A percentile compares a stretch with the other conserved stretches of the same genome.
Evolutionary conservation across 257 asterid genomes (phyloP).

Genomic region (Solanum chilense): DNA sequence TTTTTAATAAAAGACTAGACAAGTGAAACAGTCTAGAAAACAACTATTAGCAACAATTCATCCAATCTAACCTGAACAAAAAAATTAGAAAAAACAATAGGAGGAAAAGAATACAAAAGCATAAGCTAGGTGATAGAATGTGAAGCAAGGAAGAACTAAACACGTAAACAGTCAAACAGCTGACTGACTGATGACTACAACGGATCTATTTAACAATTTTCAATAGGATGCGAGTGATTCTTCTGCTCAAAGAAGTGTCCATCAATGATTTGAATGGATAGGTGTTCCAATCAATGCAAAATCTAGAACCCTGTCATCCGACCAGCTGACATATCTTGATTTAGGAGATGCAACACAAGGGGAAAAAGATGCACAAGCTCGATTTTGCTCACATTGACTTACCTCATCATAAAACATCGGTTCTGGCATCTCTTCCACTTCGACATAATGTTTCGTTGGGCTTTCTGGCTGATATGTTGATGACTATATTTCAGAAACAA

Average conservation of each 20-base stretch:
- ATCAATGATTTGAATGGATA: neutral
- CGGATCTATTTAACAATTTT: neutral
- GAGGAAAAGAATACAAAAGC: neutral
- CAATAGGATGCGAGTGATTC: neutral
- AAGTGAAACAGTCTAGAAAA: neutral
- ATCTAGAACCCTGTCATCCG: conserved; percentile 17
- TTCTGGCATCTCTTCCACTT: conserved; percentile 40
- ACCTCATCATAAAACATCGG: conserved; percentile 1
- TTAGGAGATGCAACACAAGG: conserved; percentile 36
- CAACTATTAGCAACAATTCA: neutral
- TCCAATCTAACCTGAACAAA: neutral
- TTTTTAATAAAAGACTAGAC: neutral
- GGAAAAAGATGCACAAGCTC: conserved; percentile 7
- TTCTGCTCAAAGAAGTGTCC: neutral
- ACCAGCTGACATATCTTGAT: conserved; percentile 37
- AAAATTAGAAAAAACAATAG: neutral
- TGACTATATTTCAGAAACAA: conserved; percentile 5
- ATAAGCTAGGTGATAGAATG: neutral
- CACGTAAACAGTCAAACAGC: too few species aligned
- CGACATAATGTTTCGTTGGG: conserved; percentile 18
- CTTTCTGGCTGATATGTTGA: conserved; percentile 13
- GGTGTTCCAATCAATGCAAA: conserved; percentile 36
- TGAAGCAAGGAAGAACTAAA: neutral
- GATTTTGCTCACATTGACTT: neutral
- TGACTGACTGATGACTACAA: neutral